Percentiles rank a stretch among this genome's conserved stretches.
These are phyloP conservation scores for Ensete ventricosum DNA, from an alignment of 176 grass and related monocot species.

Conservation along the genomic window DNA sequence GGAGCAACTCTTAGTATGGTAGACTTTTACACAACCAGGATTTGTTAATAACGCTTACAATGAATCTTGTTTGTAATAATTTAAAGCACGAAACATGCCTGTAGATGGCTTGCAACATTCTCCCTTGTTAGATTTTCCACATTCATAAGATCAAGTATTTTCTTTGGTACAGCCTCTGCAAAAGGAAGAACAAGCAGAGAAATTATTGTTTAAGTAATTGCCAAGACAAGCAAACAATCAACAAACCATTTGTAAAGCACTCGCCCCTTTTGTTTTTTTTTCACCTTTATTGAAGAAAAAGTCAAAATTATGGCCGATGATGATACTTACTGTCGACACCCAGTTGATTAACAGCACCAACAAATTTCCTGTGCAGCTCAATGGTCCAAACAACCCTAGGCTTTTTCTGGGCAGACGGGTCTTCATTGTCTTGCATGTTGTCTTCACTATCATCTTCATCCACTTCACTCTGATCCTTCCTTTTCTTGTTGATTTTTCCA, in stretches of 20 bases:
- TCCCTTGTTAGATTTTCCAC: conserved; percentile 42
- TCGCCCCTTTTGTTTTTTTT: not conserved
- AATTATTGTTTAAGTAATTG: not conserved
- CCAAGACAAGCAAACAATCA: not conserved
- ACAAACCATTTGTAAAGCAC: not conserved
- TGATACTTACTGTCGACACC: conserved; percentile 47
- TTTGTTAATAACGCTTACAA: not conserved
- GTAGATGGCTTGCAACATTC: conserved; percentile 57
- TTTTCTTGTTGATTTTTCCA: conserved; percentile 24
- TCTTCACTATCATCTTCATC: conserved; percentile 14
- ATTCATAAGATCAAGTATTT: conserved; percentile 59
- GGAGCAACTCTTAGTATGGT: too few species aligned
- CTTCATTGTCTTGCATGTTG: conserved; percentile 16
- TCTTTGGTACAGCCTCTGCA: conserved; percentile 57
- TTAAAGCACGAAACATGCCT: conserved; percentile 30
- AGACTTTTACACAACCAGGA: not conserved
- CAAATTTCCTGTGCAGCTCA: conserved; percentile 48
- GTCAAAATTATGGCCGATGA: not conserved
- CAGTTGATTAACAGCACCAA: conserved; percentile 35
- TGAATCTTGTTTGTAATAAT: not conserved
- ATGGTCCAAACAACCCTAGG: conserved; percentile 41
- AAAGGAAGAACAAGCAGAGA: not conserved
- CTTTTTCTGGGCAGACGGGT: conserved; percentile 22
- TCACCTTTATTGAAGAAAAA: not conserved
- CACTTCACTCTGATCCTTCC: conserved; percentile 12